Evolutionary conservation across 345 rosid species (phyloP), one percentile per base, ranked within the genome.

Genomic region (Brassica cretica): DNA sequence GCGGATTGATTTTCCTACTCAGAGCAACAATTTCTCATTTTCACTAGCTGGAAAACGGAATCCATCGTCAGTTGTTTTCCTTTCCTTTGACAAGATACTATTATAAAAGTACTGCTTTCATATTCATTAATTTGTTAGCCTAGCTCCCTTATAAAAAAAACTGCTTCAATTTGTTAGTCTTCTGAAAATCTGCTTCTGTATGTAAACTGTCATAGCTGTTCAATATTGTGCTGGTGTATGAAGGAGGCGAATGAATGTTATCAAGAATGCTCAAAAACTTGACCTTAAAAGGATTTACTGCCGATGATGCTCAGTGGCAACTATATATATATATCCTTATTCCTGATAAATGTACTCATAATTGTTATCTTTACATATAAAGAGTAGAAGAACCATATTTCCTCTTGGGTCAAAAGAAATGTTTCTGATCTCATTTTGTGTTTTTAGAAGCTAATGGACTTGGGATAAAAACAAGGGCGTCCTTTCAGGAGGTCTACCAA

Each of bases 1-100:
- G 9, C 6, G 95, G 85, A 87, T 94, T 3, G 97, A 94, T 86
- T 94, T 94, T 81, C 98, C 98, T 46, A 87, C 88, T 85, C 82
- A 85, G 27, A 89, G 91, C 86, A 94, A 94, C 84, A 85, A 86
- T 83, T 83, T 81, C 84, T 90, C 98, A 9, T 94, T 84, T 87
- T 85, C 93, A 12, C 92, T 89, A 78, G 39, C 39, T 35, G 39
- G 39, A 35, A 35, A 35, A 8, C 2, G 39, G 39, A 35, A 35
- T 35, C 39, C 9, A 35, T 35, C 39, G 7, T 35, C 39, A 35
- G 7, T 7, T 35, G 39, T 35, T 21, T 21, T 21, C 24, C 24
- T 35, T 35, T 35, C 9, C 39, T 35, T 35, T 35, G 39, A 35
- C 39, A 35, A 21, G 24, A 21, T 21, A 21, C 24, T 21, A 21